These are phyloP conservation scores for Sporothrix curviconia DNA, from an alignment of 2,329 filamentous ascomycete species.

Conservation along the genomic window DNA sequence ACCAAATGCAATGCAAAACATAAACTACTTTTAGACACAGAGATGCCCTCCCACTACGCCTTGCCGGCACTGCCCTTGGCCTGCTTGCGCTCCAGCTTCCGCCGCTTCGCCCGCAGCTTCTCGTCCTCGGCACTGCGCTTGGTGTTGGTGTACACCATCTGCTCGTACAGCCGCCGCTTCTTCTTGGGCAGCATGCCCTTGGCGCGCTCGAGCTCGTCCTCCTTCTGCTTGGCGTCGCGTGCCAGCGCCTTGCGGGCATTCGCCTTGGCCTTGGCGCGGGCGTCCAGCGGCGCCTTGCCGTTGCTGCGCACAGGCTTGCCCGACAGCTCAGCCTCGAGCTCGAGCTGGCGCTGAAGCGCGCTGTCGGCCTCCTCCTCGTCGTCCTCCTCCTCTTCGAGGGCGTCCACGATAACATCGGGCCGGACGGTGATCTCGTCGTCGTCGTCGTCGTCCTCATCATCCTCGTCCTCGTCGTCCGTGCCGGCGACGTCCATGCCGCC, in stretches of 20 bases:
- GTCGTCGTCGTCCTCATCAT: conserved; percentile 40
- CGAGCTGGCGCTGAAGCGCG: conserved; percentile 69
- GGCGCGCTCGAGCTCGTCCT: conserved; percentile 82
- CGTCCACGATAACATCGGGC: conserved; percentile 39
- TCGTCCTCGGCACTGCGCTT: conserved; percentile 88
- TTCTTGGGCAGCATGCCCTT: conserved; percentile 99
- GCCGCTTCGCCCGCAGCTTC: conserved; percentile 79
- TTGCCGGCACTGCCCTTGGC: conserved; percentile 33
- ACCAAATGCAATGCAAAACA: not conserved
- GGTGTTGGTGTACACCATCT: conserved; percentile 94
- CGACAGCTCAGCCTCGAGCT: conserved; percentile 85
- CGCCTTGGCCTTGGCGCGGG: conserved; percentile 58
- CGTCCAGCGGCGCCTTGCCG: conserved; percentile 34
- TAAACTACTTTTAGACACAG: not conserved
- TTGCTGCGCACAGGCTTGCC: conserved; percentile 55
- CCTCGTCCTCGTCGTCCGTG: conserved; percentile 36
- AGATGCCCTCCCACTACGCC: conserved; percentile 16
- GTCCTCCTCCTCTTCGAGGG: conserved; percentile 33
- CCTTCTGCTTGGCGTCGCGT: conserved; percentile 66
- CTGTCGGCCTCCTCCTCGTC: conserved; percentile 57
- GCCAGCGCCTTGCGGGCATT: conserved; percentile 63
- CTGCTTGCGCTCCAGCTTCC: conserved; percentile 71
- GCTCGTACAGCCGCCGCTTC: conserved; percentile 95
- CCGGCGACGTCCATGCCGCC: conserved; percentile 42
- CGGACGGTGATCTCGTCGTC: too few relatives aligned